Conservation (phyloP, 2,329 filamentous ascomycete species). For the Periconia digitata region DNA sequence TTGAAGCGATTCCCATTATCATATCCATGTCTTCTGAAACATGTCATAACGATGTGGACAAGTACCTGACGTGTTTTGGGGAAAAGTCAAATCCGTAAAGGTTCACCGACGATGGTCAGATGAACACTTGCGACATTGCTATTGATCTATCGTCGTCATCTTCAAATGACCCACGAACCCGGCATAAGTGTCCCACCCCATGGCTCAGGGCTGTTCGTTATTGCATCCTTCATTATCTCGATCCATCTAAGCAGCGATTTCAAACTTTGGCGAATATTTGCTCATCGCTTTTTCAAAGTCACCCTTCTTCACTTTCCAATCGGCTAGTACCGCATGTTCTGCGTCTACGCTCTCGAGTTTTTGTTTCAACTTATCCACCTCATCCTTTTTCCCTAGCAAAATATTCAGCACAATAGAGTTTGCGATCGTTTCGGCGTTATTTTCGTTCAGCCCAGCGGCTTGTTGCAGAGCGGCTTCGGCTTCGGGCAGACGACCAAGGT, state of each 20-base stretch:
- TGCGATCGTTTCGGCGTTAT: constrained; percentile 73
- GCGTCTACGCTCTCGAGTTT: constrained; percentile 61
- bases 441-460: constrained; percentile 72
- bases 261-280: constrained; percentile 85
- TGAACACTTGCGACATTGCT: no score
- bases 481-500: constrained; percentile 85
- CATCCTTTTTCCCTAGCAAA: constrained; percentile 67
- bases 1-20: no score
- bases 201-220: background rate
- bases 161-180: no score
- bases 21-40: no score
- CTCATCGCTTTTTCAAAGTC: constrained; percentile 82
- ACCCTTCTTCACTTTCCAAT: constrained; percentile 82
- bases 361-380: constrained; percentile 58
- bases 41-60: no score
- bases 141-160: no score
- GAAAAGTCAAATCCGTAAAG: no score
- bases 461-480: constrained; percentile 83
- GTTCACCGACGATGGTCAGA: no score
- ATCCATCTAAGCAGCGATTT: constrained; percentile 46
- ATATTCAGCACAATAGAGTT: constrained; percentile 80
- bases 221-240: background rate
- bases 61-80: no score
- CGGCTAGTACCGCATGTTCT: constrained; percentile 69
- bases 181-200: no score